A percentile compares a stretch with the other conserved stretches of the same genome.
These are phyloP conservation scores for Pulveroboletus sp. DNA, from an alignment of 768 basidiomycete genomes.

Conservation along the genomic window DNA sequence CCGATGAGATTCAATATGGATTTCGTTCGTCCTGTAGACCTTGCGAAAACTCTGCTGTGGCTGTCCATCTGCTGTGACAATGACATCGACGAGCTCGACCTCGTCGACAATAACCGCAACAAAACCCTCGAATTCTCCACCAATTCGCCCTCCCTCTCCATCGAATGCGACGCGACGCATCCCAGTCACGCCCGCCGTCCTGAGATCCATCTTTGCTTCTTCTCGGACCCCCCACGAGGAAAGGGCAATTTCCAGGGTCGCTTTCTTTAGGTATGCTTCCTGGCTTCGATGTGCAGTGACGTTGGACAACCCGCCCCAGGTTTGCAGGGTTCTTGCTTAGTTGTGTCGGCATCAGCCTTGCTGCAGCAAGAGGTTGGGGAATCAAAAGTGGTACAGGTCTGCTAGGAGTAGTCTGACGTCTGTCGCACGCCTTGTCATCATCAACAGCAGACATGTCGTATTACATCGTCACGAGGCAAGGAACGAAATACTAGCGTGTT, in stretches of 20 bases:
- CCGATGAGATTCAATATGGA: neutral
- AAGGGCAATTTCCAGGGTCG: slow-evolving; percentile 77
- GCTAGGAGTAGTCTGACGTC: slow-evolving; percentile 56
- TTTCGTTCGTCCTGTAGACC: too few relatives aligned
- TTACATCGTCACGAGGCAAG: neutral
- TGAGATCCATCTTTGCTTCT: slow-evolving; percentile 84
- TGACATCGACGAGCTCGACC: slow-evolving; percentile 44
- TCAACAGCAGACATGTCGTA: neutral
- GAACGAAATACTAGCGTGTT: neutral
- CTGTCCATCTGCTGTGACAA: neutral
- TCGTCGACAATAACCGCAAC: slow-evolving; percentile 50
- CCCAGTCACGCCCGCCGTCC: slow-evolving; percentile 78
- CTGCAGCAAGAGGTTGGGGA: slow-evolving; percentile 68
- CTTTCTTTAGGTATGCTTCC: slow-evolving; percentile 72
- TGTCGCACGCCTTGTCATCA: neutral
- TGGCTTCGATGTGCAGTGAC: neutral
- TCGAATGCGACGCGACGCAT: slow-evolving; percentile 58
- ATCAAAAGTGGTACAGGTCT: slow-evolving; percentile 65
- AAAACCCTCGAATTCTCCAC: slow-evolving; percentile 22
- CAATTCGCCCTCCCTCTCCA: slow-evolving; percentile 41
- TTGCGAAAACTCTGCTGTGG: neutral
- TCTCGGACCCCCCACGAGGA: slow-evolving; percentile 81
- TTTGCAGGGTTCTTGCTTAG: slow-evolving; percentile 83
- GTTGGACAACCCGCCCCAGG: slow-evolving; percentile 34
- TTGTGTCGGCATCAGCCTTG: slow-evolving; percentile 75